These are phyloP conservation scores for Xylaria intraflava DNA, from an alignment of 495 filamentous ascomycete species.

Conservation along the genomic window DNA sequence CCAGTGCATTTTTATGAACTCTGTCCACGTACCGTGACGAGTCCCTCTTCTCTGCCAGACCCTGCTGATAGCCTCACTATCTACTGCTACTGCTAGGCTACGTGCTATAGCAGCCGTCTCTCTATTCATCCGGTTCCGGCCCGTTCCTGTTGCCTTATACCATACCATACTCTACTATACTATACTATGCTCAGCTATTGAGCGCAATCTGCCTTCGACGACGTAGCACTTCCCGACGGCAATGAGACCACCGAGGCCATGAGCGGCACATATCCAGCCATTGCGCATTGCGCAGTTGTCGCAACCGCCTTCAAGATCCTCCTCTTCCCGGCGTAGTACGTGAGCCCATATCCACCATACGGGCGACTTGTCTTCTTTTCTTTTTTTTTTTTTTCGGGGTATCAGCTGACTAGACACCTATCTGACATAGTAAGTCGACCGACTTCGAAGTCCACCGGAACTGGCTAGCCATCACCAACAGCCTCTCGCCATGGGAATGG, in stretches of 20 bases:
- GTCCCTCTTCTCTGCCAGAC: too few relatives aligned
- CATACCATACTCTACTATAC: too few relatives aligned
- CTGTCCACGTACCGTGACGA: too few relatives aligned
- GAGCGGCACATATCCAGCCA: constrained; percentile 75
- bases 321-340: constrained; percentile 94
- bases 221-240: constrained; percentile 15
- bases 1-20: too few relatives aligned
- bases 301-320: constrained; percentile 89
- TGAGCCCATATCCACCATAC: constrained; percentile 10
- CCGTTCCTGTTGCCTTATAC: too few relatives aligned
- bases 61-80: too few relatives aligned
- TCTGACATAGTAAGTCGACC: constrained; percentile 80
- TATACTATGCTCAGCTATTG: too few relatives aligned
- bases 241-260: constrained; percentile 38
- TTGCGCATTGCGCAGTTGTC: constrained; percentile 79
- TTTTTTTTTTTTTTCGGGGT: constrained; percentile 9
- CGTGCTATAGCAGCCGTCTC: too few relatives aligned
- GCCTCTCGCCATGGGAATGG: constrained; percentile 81
- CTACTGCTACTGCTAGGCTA: too few relatives aligned
- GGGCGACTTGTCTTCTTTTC: neutral
- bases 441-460: constrained; percentile 98
- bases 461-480: constrained; percentile 93
- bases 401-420: neutral
- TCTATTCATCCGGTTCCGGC: too few relatives aligned
- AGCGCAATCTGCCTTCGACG: too few relatives aligned